These are phyloP conservation scores for Periconia macrospinosa DNA, from an alignment of 2,329 filamentous ascomycete genomes.

Conservation along the genomic window DNA sequence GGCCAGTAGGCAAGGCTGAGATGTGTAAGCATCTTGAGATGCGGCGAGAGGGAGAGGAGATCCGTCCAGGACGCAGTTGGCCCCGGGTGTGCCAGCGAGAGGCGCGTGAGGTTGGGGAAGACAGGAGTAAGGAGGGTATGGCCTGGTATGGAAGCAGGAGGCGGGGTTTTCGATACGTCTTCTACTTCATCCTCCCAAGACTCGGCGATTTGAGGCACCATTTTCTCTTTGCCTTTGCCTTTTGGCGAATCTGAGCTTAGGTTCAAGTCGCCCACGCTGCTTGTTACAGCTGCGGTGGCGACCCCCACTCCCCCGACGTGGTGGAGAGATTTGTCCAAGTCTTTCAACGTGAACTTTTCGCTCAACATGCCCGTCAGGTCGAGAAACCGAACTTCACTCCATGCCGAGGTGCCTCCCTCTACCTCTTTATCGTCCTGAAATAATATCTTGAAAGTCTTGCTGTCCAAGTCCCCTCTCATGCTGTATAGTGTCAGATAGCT, in stretches of 20 bases:
- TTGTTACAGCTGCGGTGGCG: constrained; percentile 6
- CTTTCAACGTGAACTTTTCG: constrained; percentile 51
- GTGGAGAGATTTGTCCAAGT: constrained; percentile 50
- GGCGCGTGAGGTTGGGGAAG: constrained; percentile 58
- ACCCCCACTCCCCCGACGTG: constrained; percentile 10
- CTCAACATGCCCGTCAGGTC: constrained; percentile 58
- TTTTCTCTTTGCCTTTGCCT: constrained; percentile 16
- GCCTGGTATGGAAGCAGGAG: constrained; percentile 11
- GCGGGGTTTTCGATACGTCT: background rate
- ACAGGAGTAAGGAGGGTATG: constrained; percentile 25
- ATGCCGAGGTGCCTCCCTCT: constrained; percentile 37
- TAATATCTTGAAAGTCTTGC: constrained; percentile 53
- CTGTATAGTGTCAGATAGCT: constrained; percentile 60
- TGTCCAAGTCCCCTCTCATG: constrained; percentile 42
- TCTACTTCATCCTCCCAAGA: constrained; percentile 51
- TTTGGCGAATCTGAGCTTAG: constrained; percentile 3
- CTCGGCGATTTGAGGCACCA: constrained; percentile 36
- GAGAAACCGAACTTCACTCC: constrained; percentile 51
- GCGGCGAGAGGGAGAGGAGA: constrained; percentile 56
- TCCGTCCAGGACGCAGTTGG: constrained; percentile 56
- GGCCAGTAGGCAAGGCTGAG: constrained; percentile 67
- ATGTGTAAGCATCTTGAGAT: constrained; percentile 61
- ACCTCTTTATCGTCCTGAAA: constrained; percentile 45
- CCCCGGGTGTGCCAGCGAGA: constrained; percentile 60
- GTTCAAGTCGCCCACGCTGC: constrained; percentile 17